A percentile compares a stretch with the other conserved stretches of the same genome.
Conservation (phyloP, 176 grass and related monocot species). For the Secale cereale region DNA sequence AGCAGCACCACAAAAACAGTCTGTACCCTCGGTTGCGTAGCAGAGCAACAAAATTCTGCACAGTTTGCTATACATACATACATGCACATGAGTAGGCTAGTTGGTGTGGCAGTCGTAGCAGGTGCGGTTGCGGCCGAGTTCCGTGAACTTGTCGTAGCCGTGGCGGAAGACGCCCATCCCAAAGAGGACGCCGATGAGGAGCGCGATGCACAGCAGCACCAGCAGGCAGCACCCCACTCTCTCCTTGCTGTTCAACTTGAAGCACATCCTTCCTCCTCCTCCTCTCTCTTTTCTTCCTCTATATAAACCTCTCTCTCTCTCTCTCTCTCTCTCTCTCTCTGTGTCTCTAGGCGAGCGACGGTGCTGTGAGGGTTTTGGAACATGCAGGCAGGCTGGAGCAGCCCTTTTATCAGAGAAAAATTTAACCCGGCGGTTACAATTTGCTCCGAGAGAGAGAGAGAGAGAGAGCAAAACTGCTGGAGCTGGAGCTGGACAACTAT, state of each 20-base stretch:
- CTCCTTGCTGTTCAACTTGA: constrained; percentile 32
- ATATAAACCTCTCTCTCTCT: not conserved
- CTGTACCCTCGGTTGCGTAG: not conserved
- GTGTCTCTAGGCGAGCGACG: not conserved
- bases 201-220: constrained; percentile 20
- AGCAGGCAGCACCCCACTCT: constrained; percentile 35
- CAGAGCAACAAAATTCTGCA: not conserved
- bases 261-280: not conserved
- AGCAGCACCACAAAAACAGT: not conserved
- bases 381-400: not conserved
- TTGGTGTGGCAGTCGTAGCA: constrained; percentile 46
- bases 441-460: not conserved
- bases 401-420: constrained; percentile 6
- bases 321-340: not conserved
- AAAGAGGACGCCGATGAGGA: constrained; percentile 57
- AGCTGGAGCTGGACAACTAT: not conserved
- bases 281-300: not conserved
- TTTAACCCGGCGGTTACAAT: not conserved
- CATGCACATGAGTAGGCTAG: not conserved
- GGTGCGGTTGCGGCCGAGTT: constrained; percentile 45
- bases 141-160: constrained; percentile 28
- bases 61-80: not conserved
- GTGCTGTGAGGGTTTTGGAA: not conserved
- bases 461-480: not conserved
- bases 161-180: constrained; percentile 60